These are phyloP conservation scores for Phlyctochytrium arcticum DNA, from an alignment of 192 early-diverging fungal species.

Conservation along the genomic window DNA sequence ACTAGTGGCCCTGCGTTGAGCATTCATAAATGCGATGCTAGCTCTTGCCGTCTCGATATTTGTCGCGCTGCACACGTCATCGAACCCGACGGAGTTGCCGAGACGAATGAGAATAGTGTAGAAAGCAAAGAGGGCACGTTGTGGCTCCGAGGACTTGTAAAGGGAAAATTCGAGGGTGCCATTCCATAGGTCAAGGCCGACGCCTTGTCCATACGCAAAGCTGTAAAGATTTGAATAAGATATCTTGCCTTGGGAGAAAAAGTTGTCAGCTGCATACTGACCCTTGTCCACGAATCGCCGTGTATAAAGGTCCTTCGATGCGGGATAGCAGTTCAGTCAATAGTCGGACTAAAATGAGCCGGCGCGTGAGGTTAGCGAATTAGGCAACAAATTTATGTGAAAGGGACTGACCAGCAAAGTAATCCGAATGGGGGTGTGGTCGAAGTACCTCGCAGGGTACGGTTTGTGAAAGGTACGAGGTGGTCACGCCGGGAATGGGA, in stretches of 20 bases:
- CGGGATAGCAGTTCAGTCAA: constrained; percentile 67
- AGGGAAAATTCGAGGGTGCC: constrained; percentile 48
- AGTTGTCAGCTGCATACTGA: not conserved
- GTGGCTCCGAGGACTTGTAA: constrained; percentile 46
- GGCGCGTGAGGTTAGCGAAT: not conserved
- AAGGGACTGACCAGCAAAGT: constrained; percentile 34
- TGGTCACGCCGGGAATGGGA: constrained; percentile 44
- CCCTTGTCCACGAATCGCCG: constrained; percentile 64
- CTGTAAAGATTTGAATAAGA: constrained; percentile 12
- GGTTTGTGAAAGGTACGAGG: constrained; percentile 42
- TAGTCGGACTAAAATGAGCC: constrained; percentile 43
- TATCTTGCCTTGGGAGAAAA: not conserved
- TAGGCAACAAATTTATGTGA: not conserved
- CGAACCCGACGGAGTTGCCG: constrained; percentile 41
- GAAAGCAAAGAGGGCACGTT: constrained; percentile 38
- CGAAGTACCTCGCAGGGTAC: constrained; percentile 52
- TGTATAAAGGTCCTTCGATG: constrained; percentile 73
- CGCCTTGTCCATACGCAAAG: constrained; percentile 68
- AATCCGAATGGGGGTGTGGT: constrained; percentile 39
- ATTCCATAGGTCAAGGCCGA: constrained; percentile 54
- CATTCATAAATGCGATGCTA: constrained; percentile 37
- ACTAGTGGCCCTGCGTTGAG: constrained; percentile 32
- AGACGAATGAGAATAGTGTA: constrained; percentile 39
- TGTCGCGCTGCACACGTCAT: constrained; percentile 31
- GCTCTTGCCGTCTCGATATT: constrained; percentile 54